Conservation (phyloP, 768 basidiomycete species). For the Psilocybe sp. region DNA sequence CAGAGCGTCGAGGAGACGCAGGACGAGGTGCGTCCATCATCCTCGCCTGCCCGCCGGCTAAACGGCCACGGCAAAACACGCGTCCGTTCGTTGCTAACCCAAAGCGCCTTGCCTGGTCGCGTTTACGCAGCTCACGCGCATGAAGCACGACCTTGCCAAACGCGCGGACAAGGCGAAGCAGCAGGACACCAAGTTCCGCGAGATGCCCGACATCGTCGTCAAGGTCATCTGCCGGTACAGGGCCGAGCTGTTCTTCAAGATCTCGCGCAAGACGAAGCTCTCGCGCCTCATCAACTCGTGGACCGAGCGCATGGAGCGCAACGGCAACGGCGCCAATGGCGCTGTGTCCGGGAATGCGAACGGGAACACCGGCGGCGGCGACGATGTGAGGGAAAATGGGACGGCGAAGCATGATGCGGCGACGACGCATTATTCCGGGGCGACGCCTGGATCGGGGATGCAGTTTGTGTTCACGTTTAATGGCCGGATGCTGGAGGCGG, state of each 20-base stretch:
- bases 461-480: conserved; percentile 87
- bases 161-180: conserved; percentile 76
- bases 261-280: conserved; percentile 86
- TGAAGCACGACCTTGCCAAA: conserved; percentile 81
- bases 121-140: conserved; percentile 60
- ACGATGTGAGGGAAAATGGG: conserved; percentile 41
- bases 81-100: conserved; percentile 3
- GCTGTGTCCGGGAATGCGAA: conserved; percentile 19
- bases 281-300: conserved; percentile 82
- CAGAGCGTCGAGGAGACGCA: conserved; percentile 84
- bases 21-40: conserved; percentile 62
- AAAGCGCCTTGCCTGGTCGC: conserved; percentile 2
- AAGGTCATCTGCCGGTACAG: conserved; percentile 88
- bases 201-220: conserved; percentile 87
- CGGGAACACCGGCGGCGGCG: conserved; percentile 39
- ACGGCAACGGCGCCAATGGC: too few relatives aligned
- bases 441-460: conserved; percentile 44
- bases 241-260: conserved; percentile 90
- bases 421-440: conserved; percentile 39
- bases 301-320: conserved; percentile 84
- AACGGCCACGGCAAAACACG: not conserved
- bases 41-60: not conserved
- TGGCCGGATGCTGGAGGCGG: conserved; percentile 74
- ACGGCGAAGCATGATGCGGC: conserved; percentile 50
- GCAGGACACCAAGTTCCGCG: conserved; percentile 78